Base-by-base conservation (phyloP, 176 grass and related monocot genomes). In the Cymbopogon citratus region DNA sequence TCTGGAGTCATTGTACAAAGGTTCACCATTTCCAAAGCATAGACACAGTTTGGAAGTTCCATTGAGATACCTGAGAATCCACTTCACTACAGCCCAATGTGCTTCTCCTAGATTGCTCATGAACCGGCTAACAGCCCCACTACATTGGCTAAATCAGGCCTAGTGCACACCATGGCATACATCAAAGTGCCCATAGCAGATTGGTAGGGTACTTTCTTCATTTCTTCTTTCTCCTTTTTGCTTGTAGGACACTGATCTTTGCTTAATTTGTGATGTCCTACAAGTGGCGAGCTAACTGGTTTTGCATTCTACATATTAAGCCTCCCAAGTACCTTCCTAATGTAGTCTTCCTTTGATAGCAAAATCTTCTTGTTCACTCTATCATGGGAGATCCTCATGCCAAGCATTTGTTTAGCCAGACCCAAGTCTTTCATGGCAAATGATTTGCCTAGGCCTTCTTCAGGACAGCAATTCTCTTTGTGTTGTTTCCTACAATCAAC, bases 371-470 rank as follows among this genome's bases (percentile, higher is more conserved):
- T 15, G 11, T 29, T 63, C 15, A 12, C 5, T 63, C 26, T 29
- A 63, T 63, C 61, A 63, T 1, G 26, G 26, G 61, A 63, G 61
- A 63, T 63, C 2, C 5, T 63, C 12, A 63, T 29, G 12, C 26
- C 61, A 29, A 63, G 26, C 29, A 63, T 29, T 14, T 38, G 26
- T 15, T 63, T 63, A 63, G 29, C 12, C 2, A 16, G 26, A 5
- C 74, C 63, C 16, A 88, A 84, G 12, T 88, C 65, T 13, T 88
- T 84, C 57, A 80, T 71, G 21, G 9, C 10, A 77, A 87, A 87
- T 23, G 9, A 9, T 23, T 63, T 24, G 6, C 24, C 65, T 1
- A 66, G 2, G 76, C n/a, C 10, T 73, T 51, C 27, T 65, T 51
- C 5, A 73, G 77, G 5, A 84, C 16, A 18, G 3, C 5, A 41